These are phyloP conservation scores for Luzula sylvatica DNA, from an alignment of 176 grass and related monocot species.

Conservation along the genomic window DNA sequence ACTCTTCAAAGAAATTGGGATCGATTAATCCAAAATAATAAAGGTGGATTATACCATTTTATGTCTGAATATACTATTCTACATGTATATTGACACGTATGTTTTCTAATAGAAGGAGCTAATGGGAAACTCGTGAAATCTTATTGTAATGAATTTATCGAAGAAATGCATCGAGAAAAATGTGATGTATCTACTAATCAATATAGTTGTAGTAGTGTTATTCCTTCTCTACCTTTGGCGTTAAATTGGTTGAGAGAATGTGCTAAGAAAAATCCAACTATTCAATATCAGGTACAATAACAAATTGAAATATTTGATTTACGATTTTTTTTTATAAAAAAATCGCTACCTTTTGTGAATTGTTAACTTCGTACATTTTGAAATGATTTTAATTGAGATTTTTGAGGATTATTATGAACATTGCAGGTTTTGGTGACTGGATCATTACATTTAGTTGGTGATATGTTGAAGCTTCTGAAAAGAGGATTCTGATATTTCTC, in stretches of 20 bases:
- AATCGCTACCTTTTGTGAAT: no score
- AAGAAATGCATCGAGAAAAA: conserved; percentile 7
- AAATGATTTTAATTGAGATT: no score
- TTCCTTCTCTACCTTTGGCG: conserved; percentile 64
- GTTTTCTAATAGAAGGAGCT: conserved; percentile 18
- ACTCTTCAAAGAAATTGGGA: conserved; percentile 72
- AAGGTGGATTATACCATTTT: conserved; percentile 38
- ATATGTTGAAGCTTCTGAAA: conserved; percentile 53
- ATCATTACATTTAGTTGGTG: conserved; percentile 65
- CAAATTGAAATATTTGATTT: no score
- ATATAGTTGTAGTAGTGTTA: conserved; percentile 35
- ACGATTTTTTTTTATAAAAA: no score
- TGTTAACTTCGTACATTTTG: no score
- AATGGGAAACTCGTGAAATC: conserved; percentile 32
- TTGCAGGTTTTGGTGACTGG: conserved; percentile 63
- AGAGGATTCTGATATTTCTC: conserved; percentile 41
- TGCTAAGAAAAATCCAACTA: conserved; percentile 35
- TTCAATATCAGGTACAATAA: conserved; percentile 60
- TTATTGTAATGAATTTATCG: conserved; percentile 13
- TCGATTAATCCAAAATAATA: conserved; percentile 43
- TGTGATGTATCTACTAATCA: background rate
- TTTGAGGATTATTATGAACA: no score
- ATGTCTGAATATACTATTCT: background rate
- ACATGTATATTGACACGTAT: no score
- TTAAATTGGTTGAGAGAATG: conserved; percentile 70